Conservation (phyloP, 2,329 filamentous ascomycete genomes). For the Paraconiothyrium brasiliense region DNA sequence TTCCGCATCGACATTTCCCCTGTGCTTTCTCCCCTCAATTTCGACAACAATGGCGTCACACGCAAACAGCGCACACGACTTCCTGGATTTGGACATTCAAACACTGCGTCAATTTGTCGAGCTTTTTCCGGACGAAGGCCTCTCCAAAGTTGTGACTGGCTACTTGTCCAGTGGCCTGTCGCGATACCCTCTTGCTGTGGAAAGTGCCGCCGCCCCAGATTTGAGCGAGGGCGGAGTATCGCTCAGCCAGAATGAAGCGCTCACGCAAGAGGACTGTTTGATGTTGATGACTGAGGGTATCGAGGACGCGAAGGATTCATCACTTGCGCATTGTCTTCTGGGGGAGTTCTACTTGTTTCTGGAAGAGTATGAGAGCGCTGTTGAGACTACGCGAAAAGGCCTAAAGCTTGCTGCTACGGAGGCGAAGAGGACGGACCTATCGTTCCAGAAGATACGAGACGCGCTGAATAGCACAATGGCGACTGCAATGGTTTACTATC, state of each 20-base stretch:
- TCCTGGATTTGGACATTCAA: slow-evolving; percentile 76
- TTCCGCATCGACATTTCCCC: not conserved
- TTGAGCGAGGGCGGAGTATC: slow-evolving; percentile 55
- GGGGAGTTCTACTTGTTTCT: slow-evolving; percentile 83
- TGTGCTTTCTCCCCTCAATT: not conserved
- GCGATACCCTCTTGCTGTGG: slow-evolving; percentile 71
- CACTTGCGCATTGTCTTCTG: slow-evolving; percentile 84
- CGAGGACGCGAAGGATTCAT: slow-evolving; percentile 66
- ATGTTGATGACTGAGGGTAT: slow-evolving; percentile 75
- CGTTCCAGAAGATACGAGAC: slow-evolving; percentile 72
- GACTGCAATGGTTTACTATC: slow-evolving; percentile 89
- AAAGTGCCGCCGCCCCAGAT: slow-evolving; percentile 52
- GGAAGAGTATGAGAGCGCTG: slow-evolving; percentile 84
- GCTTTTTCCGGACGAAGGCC: slow-evolving; percentile 84
- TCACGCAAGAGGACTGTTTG: slow-evolving; percentile 80
- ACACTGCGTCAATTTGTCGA: slow-evolving; percentile 82
- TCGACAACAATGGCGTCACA: slow-evolving; percentile 44
- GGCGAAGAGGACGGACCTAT: slow-evolving; percentile 72
- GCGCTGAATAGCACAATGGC: slow-evolving; percentile 80
- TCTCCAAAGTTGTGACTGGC: slow-evolving; percentile 82
- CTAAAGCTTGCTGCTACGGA: slow-evolving; percentile 69
- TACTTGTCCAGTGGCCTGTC: slow-evolving; percentile 86
- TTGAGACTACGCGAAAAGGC: slow-evolving; percentile 81
- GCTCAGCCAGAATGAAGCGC: slow-evolving; percentile 59
- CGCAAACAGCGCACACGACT: slow-evolving; percentile 47